Percentiles rank a stretch among this genome's conserved stretches.
Conservation (phyloP, 768 basidiomycete species). For the Strobilomyces confusus region DNA sequence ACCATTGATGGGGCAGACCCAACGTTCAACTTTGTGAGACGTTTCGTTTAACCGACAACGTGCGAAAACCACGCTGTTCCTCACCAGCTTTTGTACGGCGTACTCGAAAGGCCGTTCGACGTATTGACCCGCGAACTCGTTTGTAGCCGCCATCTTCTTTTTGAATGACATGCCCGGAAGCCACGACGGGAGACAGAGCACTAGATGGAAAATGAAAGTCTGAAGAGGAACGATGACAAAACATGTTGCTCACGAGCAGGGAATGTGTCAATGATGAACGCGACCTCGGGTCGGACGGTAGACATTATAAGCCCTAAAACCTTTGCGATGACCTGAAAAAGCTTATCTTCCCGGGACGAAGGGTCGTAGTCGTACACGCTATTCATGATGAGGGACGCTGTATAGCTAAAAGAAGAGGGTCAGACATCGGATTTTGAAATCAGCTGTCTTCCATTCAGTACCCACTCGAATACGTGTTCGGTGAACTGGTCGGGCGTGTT, state of each 20-base stretch:
- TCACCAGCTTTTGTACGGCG: not conserved
- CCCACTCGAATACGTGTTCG: not conserved
- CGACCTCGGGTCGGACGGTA: not conserved
- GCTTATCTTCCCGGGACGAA: not conserved
- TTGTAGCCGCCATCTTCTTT: not conserved
- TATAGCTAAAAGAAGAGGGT: not conserved
- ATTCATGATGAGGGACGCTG: not conserved
- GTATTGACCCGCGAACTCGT: not conserved
- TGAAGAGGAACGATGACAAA: not conserved
- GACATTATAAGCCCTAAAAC: not conserved
- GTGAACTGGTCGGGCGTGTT: not conserved
- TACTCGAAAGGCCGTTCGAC: not conserved
- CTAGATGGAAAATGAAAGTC: not conserved
- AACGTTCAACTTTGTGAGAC: not conserved
- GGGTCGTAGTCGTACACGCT: not conserved
- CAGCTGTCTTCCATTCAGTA: no score
- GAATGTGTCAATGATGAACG: not conserved
- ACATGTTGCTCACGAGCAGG: not conserved
- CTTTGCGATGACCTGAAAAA: not conserved
- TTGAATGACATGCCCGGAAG: not conserved
- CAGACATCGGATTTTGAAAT: not conserved
- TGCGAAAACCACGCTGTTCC: no score
- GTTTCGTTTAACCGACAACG: not conserved
- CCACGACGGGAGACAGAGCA: not conserved
- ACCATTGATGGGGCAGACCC: not conserved